Evolutionary conservation across 345 rosid genomes (phyloP), one percentile per base, ranked within the genome.

Genomic region (Boechera stricta): DNA sequence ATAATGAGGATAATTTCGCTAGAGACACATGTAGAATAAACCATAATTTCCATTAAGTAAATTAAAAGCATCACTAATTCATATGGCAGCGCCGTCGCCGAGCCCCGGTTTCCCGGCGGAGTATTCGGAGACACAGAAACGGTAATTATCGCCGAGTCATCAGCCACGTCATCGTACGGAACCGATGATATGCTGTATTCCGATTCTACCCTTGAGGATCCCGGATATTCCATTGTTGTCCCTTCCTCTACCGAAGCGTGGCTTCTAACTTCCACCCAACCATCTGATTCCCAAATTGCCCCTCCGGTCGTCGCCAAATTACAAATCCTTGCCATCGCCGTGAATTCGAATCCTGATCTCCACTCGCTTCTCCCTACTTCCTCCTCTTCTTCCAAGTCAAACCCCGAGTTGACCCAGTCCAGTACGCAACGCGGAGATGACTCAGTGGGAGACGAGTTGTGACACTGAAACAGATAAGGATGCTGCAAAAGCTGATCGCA

Each of bases 381-480:
- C 36, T 64, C 76, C 3, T 69, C 64, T 57, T 54, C 71, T 62
- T 41, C 64, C 3, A 74, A 42, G 10, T 60, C 79, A 55, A 84
- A 84, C 10, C 81, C 83, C 31, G 85, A 79, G 76, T 47, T 72
- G 32, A 61, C 79, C 83, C 87, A 85, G 83, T 87, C 87, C 10
- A 90, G 88, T 13, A 90, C 91, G 81, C 91, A 84, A 57, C 93
- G 95, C 11, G 95, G 97, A 69, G 97, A 90, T 13, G 83, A 54
- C 74, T 86, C 87, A 18, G 61, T n/a, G 28, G 5, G 7, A 59
- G 66, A 15, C 5, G 29, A 53, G 45, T 29, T 49, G 24, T 75
- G 71, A 21, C 73, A 58, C 44, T 75, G 78, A 6, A 84, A 69
- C 2, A 92, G 15, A 73, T 88, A 90, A 3, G 92, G 96, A 68